Percentiles rank a stretch among this genome's conserved stretches.
Conservation (phyloP, 1,284 basidiomycete genomes). For the Pseudozyma flocculosa region DNA sequence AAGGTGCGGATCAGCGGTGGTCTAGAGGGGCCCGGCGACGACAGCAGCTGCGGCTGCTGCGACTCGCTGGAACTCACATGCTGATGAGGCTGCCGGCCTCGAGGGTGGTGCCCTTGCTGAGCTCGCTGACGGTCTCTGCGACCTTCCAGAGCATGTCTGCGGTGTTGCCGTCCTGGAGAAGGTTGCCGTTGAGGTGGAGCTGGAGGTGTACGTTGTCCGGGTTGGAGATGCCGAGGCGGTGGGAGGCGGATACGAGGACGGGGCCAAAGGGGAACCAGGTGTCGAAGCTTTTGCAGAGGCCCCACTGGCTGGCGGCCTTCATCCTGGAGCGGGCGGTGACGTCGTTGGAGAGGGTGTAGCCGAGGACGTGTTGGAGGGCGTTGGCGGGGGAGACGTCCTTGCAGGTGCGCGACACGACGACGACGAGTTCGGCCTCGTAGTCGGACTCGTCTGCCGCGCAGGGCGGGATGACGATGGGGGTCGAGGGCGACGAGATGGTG, state of each 20-base stretch:
- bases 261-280: constrained; percentile 34
- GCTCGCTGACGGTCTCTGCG: constrained; percentile 35
- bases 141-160: constrained; percentile 50
- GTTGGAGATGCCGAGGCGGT: constrained; percentile 66
- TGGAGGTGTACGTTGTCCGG: constrained; percentile 71
- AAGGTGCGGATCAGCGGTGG: constrained; percentile 1
- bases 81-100: constrained; percentile 77
- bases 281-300: constrained; percentile 38
- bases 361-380: constrained; percentile 29
- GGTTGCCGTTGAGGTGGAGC: constrained; percentile 69
- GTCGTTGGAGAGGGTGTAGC: constrained; percentile 44
- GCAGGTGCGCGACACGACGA: constrained; percentile 22
- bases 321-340: constrained; percentile 36
- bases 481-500: too few species aligned
- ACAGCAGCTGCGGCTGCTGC: not conserved
- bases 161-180: constrained; percentile 74
- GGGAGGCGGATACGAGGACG: constrained; percentile 15
- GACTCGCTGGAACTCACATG: too few species aligned
- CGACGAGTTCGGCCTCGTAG: constrained; percentile 48
- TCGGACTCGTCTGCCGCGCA: constrained; percentile 31
- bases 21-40: too few species aligned
- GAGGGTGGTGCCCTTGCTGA: constrained; percentile 70
- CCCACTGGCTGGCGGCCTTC: constrained; percentile 45
- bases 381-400: constrained; percentile 21
- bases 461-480: constrained; percentile 18